Evolutionary conservation across 78 protist species (phyloP), one percentile per base, ranked within the genome.

Genomic region (Dictyostelium capitatum): DNA sequence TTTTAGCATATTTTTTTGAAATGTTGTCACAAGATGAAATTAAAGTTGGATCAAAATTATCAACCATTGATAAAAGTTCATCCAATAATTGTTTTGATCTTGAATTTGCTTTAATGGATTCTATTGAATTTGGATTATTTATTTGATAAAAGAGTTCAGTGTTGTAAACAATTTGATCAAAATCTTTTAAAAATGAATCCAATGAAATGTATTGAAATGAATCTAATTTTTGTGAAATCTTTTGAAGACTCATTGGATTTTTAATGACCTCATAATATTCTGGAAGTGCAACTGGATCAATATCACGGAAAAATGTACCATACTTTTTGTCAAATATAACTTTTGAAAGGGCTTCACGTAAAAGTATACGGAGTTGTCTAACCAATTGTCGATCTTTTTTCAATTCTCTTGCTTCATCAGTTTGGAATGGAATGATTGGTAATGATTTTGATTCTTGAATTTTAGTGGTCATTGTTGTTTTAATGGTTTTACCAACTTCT

Each of bases 181-280:
- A 67, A 54, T 92, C 95, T 46, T 65, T 56, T 20, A 92, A 46
- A 51, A 83, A 92, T 9, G 79, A 43, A 14, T 73, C 46, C 10
- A 79, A 30, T 30, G 83, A 47, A 17, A 77, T 30, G 32, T 92
- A 92, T 73, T 78, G 28, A 72, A 56, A 70, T 6, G 48, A 30
- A 5, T 92, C 95, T n/a, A 92, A 64, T 25, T 62, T 57, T 30
- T 72, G 50, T 47, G 90, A 81, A 9, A 92, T 83, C 8, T 41
- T 51, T 19, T n/a, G 47, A 3, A 92, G 10, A 67, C 90, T 79
- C 83, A 92, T 80, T 46, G 95, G 95, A 32, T 46, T 47, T 62
- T 92, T 57, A 30, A 92, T 84, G n/a, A 72, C 37, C 41, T 83
- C 91, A 79, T 92, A 92, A 73, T 80, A 92, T 78, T 75, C 90